Percentiles rank a stretch among this genome's conserved stretches.
phyloP scores from a whole-genome alignment of 2,329 filamentous ascomycete genomes.

The Geoglossum cookeanum region DNA sequence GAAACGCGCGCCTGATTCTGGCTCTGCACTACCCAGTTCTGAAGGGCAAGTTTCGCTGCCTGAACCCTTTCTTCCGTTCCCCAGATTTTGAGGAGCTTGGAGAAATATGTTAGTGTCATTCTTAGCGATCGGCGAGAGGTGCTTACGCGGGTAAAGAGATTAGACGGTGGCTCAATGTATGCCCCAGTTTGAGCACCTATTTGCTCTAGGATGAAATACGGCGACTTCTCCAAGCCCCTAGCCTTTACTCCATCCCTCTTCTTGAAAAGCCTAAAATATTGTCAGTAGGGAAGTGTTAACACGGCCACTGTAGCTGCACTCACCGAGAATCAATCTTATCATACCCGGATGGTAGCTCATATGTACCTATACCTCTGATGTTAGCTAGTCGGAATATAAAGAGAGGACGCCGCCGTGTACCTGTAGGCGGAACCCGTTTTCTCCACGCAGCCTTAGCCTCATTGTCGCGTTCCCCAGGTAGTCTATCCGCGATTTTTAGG shows the following conservation, averaged over 20 bases:
- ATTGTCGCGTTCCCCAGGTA: conserved; percentile 7
- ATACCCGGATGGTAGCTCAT: neutral
- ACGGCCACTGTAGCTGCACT: neutral
- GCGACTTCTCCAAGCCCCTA: neutral
- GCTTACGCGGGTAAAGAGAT: conserved; percentile 2
- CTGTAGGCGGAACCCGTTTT: neutral
- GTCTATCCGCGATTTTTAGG: neutral
- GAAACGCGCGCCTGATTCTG: neutral
- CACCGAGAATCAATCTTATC: neutral
- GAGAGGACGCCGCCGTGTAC: neutral
- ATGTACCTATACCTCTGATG: neutral
- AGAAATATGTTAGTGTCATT: neutral
- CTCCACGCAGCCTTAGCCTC: conserved; percentile 6
- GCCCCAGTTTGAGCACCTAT: conserved; percentile 4
- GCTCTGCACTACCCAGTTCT: conserved; percentile 1
- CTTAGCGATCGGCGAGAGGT: neutral
- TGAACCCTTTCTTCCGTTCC: conserved; percentile 5
- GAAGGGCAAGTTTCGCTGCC: conserved; percentile 6
- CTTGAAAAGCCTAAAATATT: neutral
- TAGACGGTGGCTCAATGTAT: conserved; percentile 4
- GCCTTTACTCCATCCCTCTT: too few species aligned
- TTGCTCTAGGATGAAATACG: neutral
- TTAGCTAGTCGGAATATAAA: conserved; percentile 4
- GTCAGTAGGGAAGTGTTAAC: neutral
- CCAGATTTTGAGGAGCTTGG: conserved; percentile 9